Conservation (phyloP, 2,329 filamentous ascomycete species). For the Teratosphaeria gauchensis region DNA sequence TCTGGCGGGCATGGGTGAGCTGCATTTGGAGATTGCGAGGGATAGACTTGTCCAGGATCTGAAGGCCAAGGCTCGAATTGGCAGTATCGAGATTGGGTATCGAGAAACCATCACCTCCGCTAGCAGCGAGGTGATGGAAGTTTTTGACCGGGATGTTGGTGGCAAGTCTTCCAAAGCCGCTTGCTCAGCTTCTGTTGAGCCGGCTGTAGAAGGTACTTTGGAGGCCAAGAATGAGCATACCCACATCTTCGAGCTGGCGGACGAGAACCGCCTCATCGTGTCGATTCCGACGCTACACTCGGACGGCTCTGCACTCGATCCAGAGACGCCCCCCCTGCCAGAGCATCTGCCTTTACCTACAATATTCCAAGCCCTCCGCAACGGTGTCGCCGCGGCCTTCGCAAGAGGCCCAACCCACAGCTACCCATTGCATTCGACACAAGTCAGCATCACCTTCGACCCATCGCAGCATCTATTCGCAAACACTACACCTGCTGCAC, state of each 20-base stretch:
- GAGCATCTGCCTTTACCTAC: slow-evolving; percentile 42
- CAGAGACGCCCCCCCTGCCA: slow-evolving; percentile 42
- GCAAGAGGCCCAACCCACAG: slow-evolving; percentile 73
- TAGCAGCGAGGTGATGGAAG: slow-evolving; percentile 48
- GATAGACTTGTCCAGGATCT: slow-evolving; percentile 82
- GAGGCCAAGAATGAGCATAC: background rate
- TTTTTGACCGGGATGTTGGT: slow-evolving; percentile 71
- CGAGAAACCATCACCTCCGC: slow-evolving; percentile 63
- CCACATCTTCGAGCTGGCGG: slow-evolving; percentile 35
- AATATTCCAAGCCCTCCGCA: slow-evolving; percentile 52
- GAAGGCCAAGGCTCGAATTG: slow-evolving; percentile 76
- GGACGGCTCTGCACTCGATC: slow-evolving; percentile 29
- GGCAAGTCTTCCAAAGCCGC: slow-evolving; percentile 70
- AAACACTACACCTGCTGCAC: slow-evolving; percentile 57
- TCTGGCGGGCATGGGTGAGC: slow-evolving; percentile 88
- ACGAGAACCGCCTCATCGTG: slow-evolving; percentile 62
- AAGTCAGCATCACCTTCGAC: slow-evolving; percentile 61
- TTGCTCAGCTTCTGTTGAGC: slow-evolving; percentile 57
- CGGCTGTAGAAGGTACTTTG: slow-evolving; percentile 1
- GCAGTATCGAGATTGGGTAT: slow-evolving; percentile 90
- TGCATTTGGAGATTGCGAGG: slow-evolving; percentile 87
- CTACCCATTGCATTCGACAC: slow-evolving; percentile 69
- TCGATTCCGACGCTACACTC: slow-evolving; percentile 40
- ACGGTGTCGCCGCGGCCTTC: slow-evolving; percentile 73
- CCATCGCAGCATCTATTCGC: slow-evolving; percentile 52